Evolutionary conservation across 78 protist genomes (phyloP), one percentile per base, ranked within the genome.

Genomic region (Dictyostelium purpureum): DNA sequence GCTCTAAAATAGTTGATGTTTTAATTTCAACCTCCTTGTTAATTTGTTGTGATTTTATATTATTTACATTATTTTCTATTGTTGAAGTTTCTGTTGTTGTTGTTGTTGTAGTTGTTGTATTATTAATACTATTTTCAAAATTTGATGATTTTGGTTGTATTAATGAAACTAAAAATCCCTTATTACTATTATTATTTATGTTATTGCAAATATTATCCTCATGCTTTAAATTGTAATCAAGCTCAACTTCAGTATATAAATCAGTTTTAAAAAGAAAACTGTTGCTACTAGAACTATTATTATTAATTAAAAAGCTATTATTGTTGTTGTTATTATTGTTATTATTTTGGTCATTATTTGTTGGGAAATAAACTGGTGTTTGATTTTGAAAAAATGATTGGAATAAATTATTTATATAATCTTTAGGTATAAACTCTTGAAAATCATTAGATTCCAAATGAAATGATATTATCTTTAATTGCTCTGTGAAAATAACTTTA

Each of bases 371-470:
- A 43, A 71, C 3, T 24, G 52, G 57, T 43, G n/a, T 18, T 63
- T 63, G 71, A 63, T 42, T 37, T 42, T 63, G 71, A 63, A 63
- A 63, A 63, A 63, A 63, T 63, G 71, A 63, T 63, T 63, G 42
- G 37, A 82, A 70, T 43, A 82, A 82, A 16, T 40, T 37, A n/a
- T 43, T 51, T 3, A 82, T 38, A 45, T 19, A 35, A 33, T 42
- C 63, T 31, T 43, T 67, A 14, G 90, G 79, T 26, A 82, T 65
- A 10, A 70, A 52, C 35, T 82, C 90, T 70, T 82, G 79, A 42
- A 54, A 70, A 37, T 42, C 26, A 24, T 49, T 51, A 14, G 90
- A 45, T 37, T 82, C 90, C 19, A 70, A 67, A 40, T 82, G 79
- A 57, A 82, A 70, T 54, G 70, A 54, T 26, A 82, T 43, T 33